Conservation (phyloP, 306 rosid species). For the Elaeagnus macrophylla region DNA sequence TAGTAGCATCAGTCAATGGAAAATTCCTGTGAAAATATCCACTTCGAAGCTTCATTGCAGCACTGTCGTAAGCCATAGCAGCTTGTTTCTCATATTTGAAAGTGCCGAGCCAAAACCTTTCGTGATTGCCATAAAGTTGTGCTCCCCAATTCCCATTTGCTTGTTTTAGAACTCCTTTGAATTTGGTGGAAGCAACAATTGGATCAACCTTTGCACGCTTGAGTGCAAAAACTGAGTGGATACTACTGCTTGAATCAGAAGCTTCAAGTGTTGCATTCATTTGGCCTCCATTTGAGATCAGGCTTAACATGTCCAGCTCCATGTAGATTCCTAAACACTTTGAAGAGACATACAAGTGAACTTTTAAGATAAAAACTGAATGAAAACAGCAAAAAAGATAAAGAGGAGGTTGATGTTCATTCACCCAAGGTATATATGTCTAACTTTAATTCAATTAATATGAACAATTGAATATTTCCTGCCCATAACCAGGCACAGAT, state of each 20-base stretch:
- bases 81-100: conserved; percentile 26
- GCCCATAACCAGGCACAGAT: too few species aligned
- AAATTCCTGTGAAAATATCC: conserved; percentile 24
- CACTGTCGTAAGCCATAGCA: conserved; percentile 34
- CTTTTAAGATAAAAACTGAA: too few species aligned
- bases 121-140: conserved; percentile 24
- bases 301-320: conserved; percentile 31
- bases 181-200: conserved; percentile 9
- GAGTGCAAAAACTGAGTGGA: conserved; percentile 2
- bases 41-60: conserved; percentile 27
- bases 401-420: too few species aligned
- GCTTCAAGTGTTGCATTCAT: conserved; percentile 10
- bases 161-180: conserved; percentile 22
- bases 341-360: background rate
- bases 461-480: too few species aligned
- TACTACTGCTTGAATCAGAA: conserved; percentile 15
- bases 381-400: too few species aligned
- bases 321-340: conserved; percentile 5
- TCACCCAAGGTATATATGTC: too few species aligned
- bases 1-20: conserved; percentile 15
- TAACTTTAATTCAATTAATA: too few species aligned
- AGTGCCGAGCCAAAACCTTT: conserved; percentile 31
- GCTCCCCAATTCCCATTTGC: conserved; percentile 35
- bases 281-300: conserved; percentile 10
- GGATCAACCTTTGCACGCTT: background rate